These are phyloP conservation scores for Myxozyma neglecta DNA, from an alignment of 805 yeast genomes.

Conservation along the genomic window DNA sequence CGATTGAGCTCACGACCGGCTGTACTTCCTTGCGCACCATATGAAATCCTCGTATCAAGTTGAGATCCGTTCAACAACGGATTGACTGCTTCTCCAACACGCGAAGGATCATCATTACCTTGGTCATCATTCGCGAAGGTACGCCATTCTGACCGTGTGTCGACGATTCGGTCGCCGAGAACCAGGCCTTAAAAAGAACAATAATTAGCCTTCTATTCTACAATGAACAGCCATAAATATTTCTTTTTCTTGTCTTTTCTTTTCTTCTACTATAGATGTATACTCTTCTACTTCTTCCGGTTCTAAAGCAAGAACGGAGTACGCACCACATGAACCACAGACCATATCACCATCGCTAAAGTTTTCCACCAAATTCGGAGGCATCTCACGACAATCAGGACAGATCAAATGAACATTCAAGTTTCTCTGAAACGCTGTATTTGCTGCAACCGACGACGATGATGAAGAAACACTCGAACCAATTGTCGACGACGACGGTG, in stretches of 20 bases:
- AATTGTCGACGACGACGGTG: not conserved
- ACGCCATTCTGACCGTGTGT: conserved; percentile 97
- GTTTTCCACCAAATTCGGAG: conserved; percentile 92
- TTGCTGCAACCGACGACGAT: not conserved
- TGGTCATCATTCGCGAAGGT: conserved; percentile 97
- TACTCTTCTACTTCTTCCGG: not conserved
- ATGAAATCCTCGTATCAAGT: conserved; percentile 87
- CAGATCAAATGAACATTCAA: conserved; percentile 86
- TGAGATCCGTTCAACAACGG: conserved; percentile 90
- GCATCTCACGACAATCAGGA: conserved; percentile 93
- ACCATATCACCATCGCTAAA: conserved; percentile 97
- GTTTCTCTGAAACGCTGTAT: conserved; percentile 42
- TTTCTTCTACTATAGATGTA: not conserved
- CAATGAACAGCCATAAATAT: not conserved
- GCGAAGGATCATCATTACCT: conserved; percentile 96
- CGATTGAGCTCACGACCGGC: conserved; percentile 86
- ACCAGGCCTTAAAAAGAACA: conserved; percentile 49
- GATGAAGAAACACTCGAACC: not conserved
- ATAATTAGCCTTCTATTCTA: not conserved
- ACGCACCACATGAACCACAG: conserved; percentile 88
- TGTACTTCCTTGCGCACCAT: conserved; percentile 79
- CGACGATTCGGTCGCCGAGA: conserved; percentile 86
- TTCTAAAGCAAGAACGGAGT: not conserved
- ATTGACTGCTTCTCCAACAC: conserved; percentile 97
- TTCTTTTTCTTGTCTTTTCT: not conserved